Conservation (phyloP, 2,329 filamentous ascomycete species). For the Diaporthe batatas region DNA sequence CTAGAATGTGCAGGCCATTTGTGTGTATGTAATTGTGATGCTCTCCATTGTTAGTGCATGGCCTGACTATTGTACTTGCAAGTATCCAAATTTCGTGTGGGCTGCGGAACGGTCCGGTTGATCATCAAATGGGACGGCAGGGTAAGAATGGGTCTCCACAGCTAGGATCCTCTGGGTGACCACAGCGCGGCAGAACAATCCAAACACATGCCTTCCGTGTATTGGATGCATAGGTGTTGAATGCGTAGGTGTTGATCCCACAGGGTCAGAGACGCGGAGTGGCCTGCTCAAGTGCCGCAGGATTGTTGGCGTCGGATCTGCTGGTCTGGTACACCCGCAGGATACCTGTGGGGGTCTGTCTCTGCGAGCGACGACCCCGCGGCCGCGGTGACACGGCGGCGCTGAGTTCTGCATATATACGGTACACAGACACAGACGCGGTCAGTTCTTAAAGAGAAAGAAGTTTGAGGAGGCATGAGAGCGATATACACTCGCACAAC, state of each 20-base stretch:
- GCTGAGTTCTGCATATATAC: neutral
- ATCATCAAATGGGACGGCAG: conserved; percentile 3
- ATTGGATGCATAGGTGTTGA: neutral
- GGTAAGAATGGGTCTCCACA: conserved; percentile 2
- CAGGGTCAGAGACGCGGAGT: neutral
- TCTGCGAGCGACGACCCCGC: neutral
- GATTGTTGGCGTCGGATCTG: neutral
- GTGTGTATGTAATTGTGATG: neutral
- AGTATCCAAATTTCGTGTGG: conserved; percentile 5
- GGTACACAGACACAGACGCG: neutral
- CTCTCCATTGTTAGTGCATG: neutral
- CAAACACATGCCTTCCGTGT: neutral
- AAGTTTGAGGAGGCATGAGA: neutral
- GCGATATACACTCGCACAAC: neutral
- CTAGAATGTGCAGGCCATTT: neutral
- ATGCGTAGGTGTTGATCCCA: neutral
- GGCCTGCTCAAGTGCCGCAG: too few relatives aligned
- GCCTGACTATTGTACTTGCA: neutral
- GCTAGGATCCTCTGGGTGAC: neutral
- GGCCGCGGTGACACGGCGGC: neutral
- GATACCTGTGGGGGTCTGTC: neutral
- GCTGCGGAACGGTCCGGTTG: conserved; percentile 29
- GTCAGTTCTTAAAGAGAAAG: neutral
- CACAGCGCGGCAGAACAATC: neutral
- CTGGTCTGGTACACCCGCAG: neutral